These are phyloP conservation scores for Beta lomatogona DNA, from an alignment of 179 eudicot genomes.

Conservation along the genomic window DNA sequence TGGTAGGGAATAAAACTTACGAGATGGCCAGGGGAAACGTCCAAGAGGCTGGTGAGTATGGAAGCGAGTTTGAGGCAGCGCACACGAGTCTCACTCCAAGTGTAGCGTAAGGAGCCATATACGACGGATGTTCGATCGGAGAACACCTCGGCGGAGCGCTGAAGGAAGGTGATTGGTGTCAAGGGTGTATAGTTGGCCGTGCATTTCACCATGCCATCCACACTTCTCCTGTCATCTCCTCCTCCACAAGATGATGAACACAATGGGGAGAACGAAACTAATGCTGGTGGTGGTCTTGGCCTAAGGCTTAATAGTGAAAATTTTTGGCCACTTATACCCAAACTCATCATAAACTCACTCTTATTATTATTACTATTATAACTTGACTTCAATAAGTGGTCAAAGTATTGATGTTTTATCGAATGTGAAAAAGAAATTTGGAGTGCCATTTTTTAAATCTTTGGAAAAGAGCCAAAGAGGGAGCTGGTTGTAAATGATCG, in stretches of 20 bases:
- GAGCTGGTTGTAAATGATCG: too few species aligned
- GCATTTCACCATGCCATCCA: conserved; percentile 55
- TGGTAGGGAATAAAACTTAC: conserved; percentile 36
- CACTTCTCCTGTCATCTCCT: neutral
- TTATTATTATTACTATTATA: neutral
- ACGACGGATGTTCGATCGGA: conserved; percentile 57
- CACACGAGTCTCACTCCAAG: conserved; percentile 58
- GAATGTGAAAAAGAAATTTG: neutral
- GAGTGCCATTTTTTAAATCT: too few species aligned
- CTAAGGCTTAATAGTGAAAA: too few species aligned
- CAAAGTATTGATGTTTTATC: neutral
- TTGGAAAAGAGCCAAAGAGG: too few species aligned
- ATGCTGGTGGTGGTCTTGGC: neutral
- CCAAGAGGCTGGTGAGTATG: conserved; percentile 47
- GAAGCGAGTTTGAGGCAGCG: conserved; percentile 63
- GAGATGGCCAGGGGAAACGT: conserved; percentile 57
- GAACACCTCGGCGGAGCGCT: conserved; percentile 64
- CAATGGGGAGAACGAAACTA: neutral
- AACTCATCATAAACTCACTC: neutral
- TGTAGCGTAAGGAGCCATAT: conserved; percentile 32
- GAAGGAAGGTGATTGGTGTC: conserved; percentile 66
- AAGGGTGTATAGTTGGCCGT: conserved; percentile 64
- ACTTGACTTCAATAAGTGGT: neutral
- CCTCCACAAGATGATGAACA: neutral
- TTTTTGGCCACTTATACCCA: too few species aligned